Evolutionary conservation across 768 basidiomycete genomes (phyloP), one percentile per base, ranked within the genome.

Genomic region (Pisolithus orientalis): DNA sequence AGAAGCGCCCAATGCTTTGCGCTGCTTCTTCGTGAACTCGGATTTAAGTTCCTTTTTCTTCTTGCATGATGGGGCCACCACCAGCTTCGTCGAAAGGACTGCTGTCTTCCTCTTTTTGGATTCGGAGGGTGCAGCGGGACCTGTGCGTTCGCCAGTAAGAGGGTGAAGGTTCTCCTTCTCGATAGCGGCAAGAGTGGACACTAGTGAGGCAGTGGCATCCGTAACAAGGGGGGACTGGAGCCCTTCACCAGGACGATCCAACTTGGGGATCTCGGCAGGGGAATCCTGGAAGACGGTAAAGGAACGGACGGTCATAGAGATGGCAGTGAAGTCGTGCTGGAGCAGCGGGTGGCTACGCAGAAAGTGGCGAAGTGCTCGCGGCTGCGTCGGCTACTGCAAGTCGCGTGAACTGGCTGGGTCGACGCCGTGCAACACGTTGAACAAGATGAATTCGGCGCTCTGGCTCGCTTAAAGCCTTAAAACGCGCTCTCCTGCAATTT

Each of bases 101-200:
- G 66, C 68, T 0, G 80, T 83, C 65, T 86, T 86, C 49, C 85
- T 78, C 64, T 87, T 87, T 71, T 86, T 87, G 6, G 66, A 65
- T 28, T 69, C 64, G 16, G 69, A 65, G 51, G 55, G 62, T 5
- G 57, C 58, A 14, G 70, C 61, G 16, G 74, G 61, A 34, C 72
- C 77, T 3, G 82, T 67, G 37, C 79, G 81, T 53, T 79, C 76
- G 6, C 88, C 88, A 3, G 88, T 90, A 59, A 84, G 56, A 43
- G 88, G 88, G 65, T 90, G 77, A 42, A 83, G 72, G 63, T 90
- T 90, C 70, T 90, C 88, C 75, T 90, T 90, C 72, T 89, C 85
- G 39, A 72, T 60, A 37, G 74, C 67, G 9, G 69, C 65, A 25
- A 68, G 65, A 5, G 72, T 66, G 53, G 71, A 68, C 51, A 69